A percentile compares a stretch with the other conserved stretches of the same genome.
These are phyloP conservation scores for Stagonosporopsis rhizophila DNA, from an alignment of 2,329 filamentous ascomycete genomes.

Conservation along the genomic window DNA sequence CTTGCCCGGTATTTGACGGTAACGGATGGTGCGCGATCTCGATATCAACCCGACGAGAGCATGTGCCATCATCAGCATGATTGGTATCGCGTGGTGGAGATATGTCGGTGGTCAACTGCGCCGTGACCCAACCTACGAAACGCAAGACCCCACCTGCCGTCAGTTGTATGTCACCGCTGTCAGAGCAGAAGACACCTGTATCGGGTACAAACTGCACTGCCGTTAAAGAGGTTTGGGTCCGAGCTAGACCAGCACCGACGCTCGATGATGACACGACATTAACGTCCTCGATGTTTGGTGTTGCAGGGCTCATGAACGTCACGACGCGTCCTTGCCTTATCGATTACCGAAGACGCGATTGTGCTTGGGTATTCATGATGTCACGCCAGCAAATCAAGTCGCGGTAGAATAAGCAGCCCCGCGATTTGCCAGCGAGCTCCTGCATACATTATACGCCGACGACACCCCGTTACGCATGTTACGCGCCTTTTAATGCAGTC, in stretches of 20 bases:
- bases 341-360: constrained; percentile 14
- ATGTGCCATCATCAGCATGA: constrained; percentile 52
- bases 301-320: constrained; percentile 9
- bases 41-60: constrained; percentile 45
- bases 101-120: constrained; percentile 23
- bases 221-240: not conserved
- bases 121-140: constrained; percentile 23
- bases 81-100: constrained; percentile 45
- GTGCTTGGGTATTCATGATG: constrained; percentile 22
- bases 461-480: constrained; percentile 13
- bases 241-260: not conserved
- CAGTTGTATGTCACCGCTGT: constrained; percentile 14
- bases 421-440: constrained; percentile 13
- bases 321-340: constrained; percentile 14
- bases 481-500: constrained; percentile 34
- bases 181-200: not conserved
- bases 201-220: not conserved
- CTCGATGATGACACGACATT: not conserved
- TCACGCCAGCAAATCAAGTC: constrained; percentile 22
- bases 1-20: constrained; percentile 39
- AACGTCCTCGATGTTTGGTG: constrained; percentile 7
- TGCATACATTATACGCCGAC: constrained; percentile 13
- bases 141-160: not conserved
- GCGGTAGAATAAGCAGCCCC: constrained; percentile 20
- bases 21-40: constrained; percentile 42